phyloP scores from a whole-genome alignment of 169 alveolate species.

The Cryptosporidium tyzzeri region DNA sequence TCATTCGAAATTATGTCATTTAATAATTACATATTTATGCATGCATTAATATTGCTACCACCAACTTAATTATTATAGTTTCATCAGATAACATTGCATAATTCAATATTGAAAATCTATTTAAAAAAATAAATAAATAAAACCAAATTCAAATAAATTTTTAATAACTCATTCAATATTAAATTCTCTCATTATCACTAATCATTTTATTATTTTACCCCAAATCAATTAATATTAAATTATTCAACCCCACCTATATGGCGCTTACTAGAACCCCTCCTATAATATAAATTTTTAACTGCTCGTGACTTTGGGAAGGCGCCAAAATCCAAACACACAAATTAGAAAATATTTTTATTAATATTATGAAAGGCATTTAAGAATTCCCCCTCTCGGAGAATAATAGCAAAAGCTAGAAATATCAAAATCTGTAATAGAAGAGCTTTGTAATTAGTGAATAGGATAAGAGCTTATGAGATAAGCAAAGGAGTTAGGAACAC shows the following conservation, averaged over 20 bases:
- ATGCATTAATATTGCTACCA: no score
- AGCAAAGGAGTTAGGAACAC: conserved; percentile 1
- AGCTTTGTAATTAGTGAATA: conserved; percentile 6
- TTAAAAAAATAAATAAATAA: no score
- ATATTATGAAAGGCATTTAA: conserved; percentile 33
- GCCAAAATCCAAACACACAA: conserved; percentile 68
- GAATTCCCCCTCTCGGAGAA: conserved; percentile 32
- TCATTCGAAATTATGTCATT: no score
- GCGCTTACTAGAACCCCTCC: conserved; percentile 45
- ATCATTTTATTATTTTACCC: background rate
- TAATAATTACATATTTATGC: no score
- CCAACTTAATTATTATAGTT: no score
- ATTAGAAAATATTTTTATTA: conserved; percentile 4
- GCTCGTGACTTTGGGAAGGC: conserved; percentile 74
- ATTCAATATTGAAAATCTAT: no score
- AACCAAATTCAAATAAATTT: no score
- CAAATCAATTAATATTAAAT: background rate
- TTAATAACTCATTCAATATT: background rate
- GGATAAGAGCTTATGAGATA: conserved; percentile 7
- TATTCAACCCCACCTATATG: conserved; percentile 26
- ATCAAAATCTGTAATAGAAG: conserved; percentile 10
- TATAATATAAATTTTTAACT: conserved; percentile 46
- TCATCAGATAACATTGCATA: background rate
- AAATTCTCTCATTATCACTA: background rate
- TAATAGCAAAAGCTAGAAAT: conserved; percentile 19